phyloP scores from a whole-genome alignment of 352 stramenopile genomes.

The Pythium guiyangense region DNA sequence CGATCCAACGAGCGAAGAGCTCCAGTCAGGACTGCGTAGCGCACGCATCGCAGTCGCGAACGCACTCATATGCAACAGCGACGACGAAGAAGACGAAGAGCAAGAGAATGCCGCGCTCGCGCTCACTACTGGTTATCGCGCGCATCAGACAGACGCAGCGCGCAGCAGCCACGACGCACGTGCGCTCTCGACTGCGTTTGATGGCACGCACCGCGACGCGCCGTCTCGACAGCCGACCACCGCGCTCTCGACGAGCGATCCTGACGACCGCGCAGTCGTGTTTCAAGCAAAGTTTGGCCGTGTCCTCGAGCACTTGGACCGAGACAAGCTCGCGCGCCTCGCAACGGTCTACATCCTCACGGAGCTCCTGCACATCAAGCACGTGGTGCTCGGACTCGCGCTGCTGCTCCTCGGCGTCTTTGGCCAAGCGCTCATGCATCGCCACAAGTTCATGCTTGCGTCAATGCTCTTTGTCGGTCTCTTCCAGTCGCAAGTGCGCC shows the following conservation, averaged over 20 bases:
- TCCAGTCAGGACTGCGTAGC: conserved; percentile 36
- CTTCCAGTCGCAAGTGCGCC: conserved; percentile 50
- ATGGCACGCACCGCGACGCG: conserved; percentile 28
- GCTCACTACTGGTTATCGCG: neutral
- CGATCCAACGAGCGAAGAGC: conserved; percentile 29
- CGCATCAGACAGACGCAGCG: neutral
- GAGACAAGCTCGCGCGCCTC: conserved; percentile 47
- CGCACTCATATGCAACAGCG: conserved; percentile 27
- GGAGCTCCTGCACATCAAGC: conserved; percentile 49
- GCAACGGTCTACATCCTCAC: conserved; percentile 42
- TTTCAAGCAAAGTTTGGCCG: conserved; percentile 59
- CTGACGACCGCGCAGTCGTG: conserved; percentile 16
- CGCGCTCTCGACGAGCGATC: conserved; percentile 38
- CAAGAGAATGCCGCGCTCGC: neutral
- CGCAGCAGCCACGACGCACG: neutral
- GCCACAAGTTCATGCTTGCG: conserved; percentile 70
- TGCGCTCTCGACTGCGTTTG: too few relatives aligned
- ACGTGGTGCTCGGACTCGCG: conserved; percentile 36
- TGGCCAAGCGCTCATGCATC: conserved; percentile 48
- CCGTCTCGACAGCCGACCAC: conserved; percentile 1
- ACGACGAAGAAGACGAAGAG: too few relatives aligned
- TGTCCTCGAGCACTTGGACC: conserved; percentile 49
- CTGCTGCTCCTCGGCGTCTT: conserved; percentile 50
- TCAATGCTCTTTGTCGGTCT: conserved; percentile 67
- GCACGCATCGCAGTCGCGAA: conserved; percentile 55